Conservation (phyloP, 2,329 filamentous ascomycete species). For the Coniochaeta pulveracea region DNA sequence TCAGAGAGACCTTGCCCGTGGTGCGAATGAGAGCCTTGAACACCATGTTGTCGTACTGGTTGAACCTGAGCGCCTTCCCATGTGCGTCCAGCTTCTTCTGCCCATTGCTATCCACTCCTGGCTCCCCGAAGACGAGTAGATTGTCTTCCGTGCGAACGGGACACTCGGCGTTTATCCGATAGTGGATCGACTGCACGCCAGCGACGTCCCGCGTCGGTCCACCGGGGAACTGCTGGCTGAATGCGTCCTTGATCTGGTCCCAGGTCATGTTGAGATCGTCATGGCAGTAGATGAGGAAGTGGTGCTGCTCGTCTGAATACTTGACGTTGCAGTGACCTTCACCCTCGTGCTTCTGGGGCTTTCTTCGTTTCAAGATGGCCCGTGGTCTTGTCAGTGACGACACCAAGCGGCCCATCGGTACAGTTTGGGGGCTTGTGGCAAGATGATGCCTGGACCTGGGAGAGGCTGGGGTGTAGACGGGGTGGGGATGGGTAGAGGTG, state of each 20-base stretch:
- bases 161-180: constrained; percentile 29
- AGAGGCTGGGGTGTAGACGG: no score
- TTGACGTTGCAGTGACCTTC: constrained; percentile 23
- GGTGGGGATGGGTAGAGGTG: no score
- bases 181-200: constrained; percentile 31
- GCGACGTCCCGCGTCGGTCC: constrained; percentile 25
- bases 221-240: constrained; percentile 24
- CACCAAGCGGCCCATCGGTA: no score
- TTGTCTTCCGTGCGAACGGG: constrained; percentile 28
- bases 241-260: constrained; percentile 26
- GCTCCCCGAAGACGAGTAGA: constrained; percentile 26
- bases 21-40: not conserved
- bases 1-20: constrained; percentile 1
- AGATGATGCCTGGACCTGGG: no score
- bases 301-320: constrained; percentile 29
- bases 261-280: constrained; percentile 31
- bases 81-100: not conserved
- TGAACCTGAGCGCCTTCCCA: constrained; percentile 23
- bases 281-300: constrained; percentile 32
- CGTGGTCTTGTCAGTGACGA: no score
- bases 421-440: no score
- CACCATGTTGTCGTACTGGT: constrained; percentile 8
- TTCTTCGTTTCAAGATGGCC: no score
- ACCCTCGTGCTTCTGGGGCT: not conserved
- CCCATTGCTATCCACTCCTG: constrained; percentile 11